Evolutionary conservation across 2,329 filamentous ascomycete genomes (phyloP), one percentile per base, ranked within the genome.

Genomic region (Amphichorda felina): DNA sequence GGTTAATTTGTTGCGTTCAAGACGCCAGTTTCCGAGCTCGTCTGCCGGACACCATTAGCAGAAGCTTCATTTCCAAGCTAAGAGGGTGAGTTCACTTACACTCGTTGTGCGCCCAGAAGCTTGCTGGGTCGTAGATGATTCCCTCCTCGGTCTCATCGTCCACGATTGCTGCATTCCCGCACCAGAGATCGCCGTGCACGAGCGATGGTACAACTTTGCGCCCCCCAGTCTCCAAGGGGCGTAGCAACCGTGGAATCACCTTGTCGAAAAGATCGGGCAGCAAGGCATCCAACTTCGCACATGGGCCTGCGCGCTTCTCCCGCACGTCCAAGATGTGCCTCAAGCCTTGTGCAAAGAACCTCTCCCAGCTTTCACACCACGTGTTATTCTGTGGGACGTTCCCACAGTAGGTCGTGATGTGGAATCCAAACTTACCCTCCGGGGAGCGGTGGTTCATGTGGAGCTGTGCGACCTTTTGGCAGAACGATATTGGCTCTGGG

Each of bases 111-210:
- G 50, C 63, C 38, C 52, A 66, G 33, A 61, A 62, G 28, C 48
- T 55, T 28, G 52, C 52, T 0, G 60, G 48, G 40, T 66, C 62
- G 39, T 61, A 67, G 1, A 64, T 41, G 3, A 64, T 39, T 7
- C 48, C 43, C 26, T 50, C 33, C 2, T 41, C 45, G 2, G 46
- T 58, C 5, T 50, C 40, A 6, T 40, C 32, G 24, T 60, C 50
- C 1, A n/a, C n/a, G n/a, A 54, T 49, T 0, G 48, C 50, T 5
- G 50, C 38, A 40, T 67, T 67, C 4, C 42, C 58, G 35, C 53
- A 49, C 61, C 61, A 66, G 4, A 66, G 44, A 34, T 67, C 59
- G 0, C 60, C 59, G 33, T 70, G 65, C 2, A 69, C 48, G 2
- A 70, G 49, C 1, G 48, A 53, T 2, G 65, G 65, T 33, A n/a